Base-by-base conservation (phyloP, 805 yeast species). In the Diddensiella transvaalensis region DNA sequence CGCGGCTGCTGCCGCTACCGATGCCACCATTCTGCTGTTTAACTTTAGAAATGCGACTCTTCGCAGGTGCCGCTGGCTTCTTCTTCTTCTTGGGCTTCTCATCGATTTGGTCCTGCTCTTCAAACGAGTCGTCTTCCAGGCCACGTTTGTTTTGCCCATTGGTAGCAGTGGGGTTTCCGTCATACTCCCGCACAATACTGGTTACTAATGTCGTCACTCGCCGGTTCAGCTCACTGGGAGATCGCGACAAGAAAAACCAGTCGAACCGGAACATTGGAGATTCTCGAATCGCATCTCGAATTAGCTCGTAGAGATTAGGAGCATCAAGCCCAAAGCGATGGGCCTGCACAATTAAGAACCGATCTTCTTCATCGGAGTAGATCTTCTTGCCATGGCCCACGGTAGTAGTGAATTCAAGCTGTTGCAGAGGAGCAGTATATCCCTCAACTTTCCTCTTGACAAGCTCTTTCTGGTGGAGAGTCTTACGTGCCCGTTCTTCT, bases 351-450 rank as follows among this genome's bases (percentile, higher is more conserved):
- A 93, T 69, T 57, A 93, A 68, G 65, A 86, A 93, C 58, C 96
- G 74, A 66, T 93, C 99, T 63, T 93, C 97, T 52, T 86, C 96
- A 43, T 87, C 95, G 24, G 87, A 79, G 66, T 80, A 93, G 2
- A 84, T 77, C 59, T 83, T 80, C 62, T 80, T 79, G 5, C 85
- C 72, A 2, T 85, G 76, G 2, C 81, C 77, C 4, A 93, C 88
- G 2, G 95, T 95, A 53, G 75, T 77, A 54, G 80, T 79, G 49
- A 91, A 74, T 17, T 67, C 74, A 55, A 91, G 70, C 57, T 91
- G 95, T 63, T 84, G 86, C 54, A 91, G 69, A 10, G 99, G 99
- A 53, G 81, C 82, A 35, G 71, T 69, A 65, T 82, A 87, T 53
- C 76, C 74, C 19, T 85, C 76, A 24, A 93, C 68, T 64, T 91